These are phyloP conservation scores for Lolium multiflorum DNA, from an alignment of 176 grass and related monocot species.

Conservation along the genomic window DNA sequence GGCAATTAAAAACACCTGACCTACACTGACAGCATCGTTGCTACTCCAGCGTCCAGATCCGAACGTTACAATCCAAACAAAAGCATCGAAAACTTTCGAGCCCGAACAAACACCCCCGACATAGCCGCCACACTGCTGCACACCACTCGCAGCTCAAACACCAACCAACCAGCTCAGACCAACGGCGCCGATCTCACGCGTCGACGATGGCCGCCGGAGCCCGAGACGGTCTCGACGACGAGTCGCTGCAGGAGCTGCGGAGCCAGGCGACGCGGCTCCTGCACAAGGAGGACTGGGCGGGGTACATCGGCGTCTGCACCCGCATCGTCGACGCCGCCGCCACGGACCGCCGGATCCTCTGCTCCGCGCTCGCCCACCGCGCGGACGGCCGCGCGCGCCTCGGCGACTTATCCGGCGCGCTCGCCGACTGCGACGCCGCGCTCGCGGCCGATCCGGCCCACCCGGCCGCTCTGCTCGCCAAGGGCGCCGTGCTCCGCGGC, in stretches of 20 bases:
- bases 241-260: constrained; percentile 73
- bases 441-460: constrained; percentile 61
- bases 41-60: constrained; percentile 35
- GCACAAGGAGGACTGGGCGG: constrained; percentile 79
- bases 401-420: constrained; percentile 49
- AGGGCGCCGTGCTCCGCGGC: constrained; percentile 71
- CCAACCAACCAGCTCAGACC: background rate
- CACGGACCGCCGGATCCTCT: constrained; percentile 56
- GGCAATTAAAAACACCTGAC: constrained; percentile 26
- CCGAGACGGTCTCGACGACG: constrained; percentile 50
- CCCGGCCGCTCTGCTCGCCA: constrained; percentile 64
- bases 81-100: constrained; percentile 19
- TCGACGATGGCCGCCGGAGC: constrained; percentile 7
- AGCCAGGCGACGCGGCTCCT: constrained; percentile 72
- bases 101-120: constrained; percentile 8
- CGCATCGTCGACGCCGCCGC: constrained; percentile 48
- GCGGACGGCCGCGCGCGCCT: constrained; percentile 75
- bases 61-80: constrained; percentile 49
- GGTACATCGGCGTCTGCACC: constrained; percentile 77
- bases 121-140: constrained; percentile 32
- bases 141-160: constrained; percentile 31
- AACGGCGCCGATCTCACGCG: constrained; percentile 3
- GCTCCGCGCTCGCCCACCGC: constrained; percentile 62
- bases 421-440: constrained; percentile 63
- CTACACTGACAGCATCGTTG: constrained; percentile 38